These are phyloP conservation scores for Gyrodon lividus DNA, from an alignment of 768 basidiomycete genomes.

Conservation along the genomic window DNA sequence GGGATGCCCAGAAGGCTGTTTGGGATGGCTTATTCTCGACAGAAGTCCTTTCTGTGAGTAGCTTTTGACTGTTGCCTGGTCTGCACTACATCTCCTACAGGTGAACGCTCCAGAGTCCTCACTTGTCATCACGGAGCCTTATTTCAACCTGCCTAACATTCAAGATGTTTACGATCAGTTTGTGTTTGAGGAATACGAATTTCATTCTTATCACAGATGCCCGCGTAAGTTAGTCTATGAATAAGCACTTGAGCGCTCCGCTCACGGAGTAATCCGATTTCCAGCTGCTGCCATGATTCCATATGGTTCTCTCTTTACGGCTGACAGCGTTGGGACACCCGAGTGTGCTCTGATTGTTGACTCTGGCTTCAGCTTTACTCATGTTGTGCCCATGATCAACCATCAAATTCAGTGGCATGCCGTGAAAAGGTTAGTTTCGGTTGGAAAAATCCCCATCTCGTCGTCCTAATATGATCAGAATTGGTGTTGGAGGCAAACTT, in stretches of 20 bases:
- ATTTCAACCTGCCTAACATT: constrained; percentile 89
- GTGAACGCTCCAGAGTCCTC: constrained; percentile 70
- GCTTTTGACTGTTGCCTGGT: neutral
- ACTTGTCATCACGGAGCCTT: constrained; percentile 89
- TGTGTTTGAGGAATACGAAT: constrained; percentile 96
- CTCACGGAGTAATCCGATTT: constrained; percentile 17
- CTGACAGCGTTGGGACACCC: constrained; percentile 48
- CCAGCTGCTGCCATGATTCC: constrained; percentile 80
- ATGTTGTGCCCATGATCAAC: constrained; percentile 80
- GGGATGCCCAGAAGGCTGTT: constrained; percentile 92
- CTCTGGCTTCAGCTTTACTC: constrained; percentile 92
- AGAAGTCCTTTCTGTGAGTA: constrained; percentile 60
- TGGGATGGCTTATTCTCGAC: constrained; percentile 90
- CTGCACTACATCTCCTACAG: constrained; percentile 38
- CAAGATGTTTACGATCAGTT: constrained; percentile 95
- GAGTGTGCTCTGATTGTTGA: constrained; percentile 86
- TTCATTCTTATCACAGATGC: constrained; percentile 75
- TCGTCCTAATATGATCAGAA: constrained; percentile 44
- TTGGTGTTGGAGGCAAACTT: constrained; percentile 94
- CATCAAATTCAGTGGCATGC: constrained; percentile 76
- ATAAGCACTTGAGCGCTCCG: constrained; percentile 19
- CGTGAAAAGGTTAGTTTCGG: constrained; percentile 64
- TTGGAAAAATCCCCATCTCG: constrained; percentile 13
- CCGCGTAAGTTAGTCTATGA: constrained; percentile 58
- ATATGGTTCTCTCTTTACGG: constrained; percentile 66